Base-by-base conservation (phyloP, 2,329 filamentous ascomycete species). In the Venturia carpophila region DNA sequence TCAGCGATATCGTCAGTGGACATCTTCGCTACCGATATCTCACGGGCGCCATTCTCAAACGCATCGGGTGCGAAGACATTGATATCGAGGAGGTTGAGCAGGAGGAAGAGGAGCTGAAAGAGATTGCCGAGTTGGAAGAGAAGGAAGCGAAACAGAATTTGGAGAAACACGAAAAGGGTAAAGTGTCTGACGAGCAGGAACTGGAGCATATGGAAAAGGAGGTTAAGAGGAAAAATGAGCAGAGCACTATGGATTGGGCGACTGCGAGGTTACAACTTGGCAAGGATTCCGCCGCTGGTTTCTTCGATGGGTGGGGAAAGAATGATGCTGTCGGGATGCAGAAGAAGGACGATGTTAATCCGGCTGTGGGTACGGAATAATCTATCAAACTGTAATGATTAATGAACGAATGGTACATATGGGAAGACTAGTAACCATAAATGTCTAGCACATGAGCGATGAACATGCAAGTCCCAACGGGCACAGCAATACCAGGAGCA, bases 21-120 rank as follows among this genome's bases (percentile, higher is more conserved):
- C 90, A 0, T 96, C 94, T 70, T 92, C 45, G 58, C 11, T 84
- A 83, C 69, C 73, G 80, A 21, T 81, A 79, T 68, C 74, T 82
- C 4, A 80, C 79, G 0, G 82, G 82, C 9, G 74, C 72, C 1
- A 80, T 83, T n/a, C 68, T 84, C 42, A 76, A 78, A 67, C 78
- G 79, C 65, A 80, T 83, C 34, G 81, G 80, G 4, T 82, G 82
- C 67, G 79, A 82, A 62, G 81, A 83, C 62, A 73, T 83, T 5
- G 79, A 83, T 67, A 62, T 76, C 1, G 75, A 75, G 24, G 76
- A 72, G 74, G 76, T 85, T 3, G 75, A 74, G 58, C 75, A 73
- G 30, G 79, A 77, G 71, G 77, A 81, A 70, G 70, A 76, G 67
- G 72, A 76, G 66, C 73, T 72, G 56, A 70, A 74, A 1, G 72